Evolutionary conservation across 73 alveolate species (phyloP), one percentile per base, ranked within the genome.

Genomic region (Paramecium pentaurelia): DNA sequence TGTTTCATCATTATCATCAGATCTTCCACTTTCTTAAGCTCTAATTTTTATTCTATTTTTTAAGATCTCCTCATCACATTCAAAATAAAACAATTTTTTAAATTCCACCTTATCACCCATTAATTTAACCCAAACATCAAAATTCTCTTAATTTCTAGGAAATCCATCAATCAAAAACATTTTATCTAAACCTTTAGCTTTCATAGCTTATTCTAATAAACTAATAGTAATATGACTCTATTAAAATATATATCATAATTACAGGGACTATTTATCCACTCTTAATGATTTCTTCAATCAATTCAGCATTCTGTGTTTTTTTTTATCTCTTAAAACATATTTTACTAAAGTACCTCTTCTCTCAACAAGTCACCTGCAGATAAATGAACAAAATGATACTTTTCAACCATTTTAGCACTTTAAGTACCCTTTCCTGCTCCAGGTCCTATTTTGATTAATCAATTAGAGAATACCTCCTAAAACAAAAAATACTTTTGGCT

Each of bases 1-100:
- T 58, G 99, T 94, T 91, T 97, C 99, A 70, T 91, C 96, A 95
- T 98, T 97, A 88, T 98, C 99, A 95, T 98, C 99, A 14, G 92
- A 94, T 95, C 99, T 97, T 36, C 98, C 98, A 10, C 96, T 87
- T 45, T 95, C 94, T 93, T 97, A 96, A 38, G 97, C 95, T 73
- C 99, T 95, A 71, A 90, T 93, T 84, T 95, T 86, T 51, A 98
- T 95, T 86, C 99, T 94, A 73, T 96, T 96, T 70, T 89, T 96
- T 96, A 97, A 93, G 18, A 92, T 96, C 89, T 98, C 85, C 18
- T 89, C 88, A 22, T 58, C 68, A 51, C 94, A 89, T 30, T 89
- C 91, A 34, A 89, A 71, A 54, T 45, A 71, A 37, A 89, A 25
- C 9, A 89, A 47, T 10, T 58, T 60, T 54, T 71, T 71, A 42